Conservation (phyloP, 495 filamentous ascomycete genomes). For the Xylona heveae region DNA sequence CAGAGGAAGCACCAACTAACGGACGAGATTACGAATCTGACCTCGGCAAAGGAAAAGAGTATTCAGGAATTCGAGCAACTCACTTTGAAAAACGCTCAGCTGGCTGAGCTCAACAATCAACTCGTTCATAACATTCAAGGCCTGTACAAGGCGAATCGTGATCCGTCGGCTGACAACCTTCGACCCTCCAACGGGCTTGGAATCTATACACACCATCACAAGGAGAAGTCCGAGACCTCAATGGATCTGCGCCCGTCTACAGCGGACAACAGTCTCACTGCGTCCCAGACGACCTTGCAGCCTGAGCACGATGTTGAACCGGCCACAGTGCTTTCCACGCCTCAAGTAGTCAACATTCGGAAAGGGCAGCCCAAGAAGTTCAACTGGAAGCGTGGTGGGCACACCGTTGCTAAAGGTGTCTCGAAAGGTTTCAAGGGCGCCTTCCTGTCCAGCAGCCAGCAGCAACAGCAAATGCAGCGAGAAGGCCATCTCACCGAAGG, state of each 20-base stretch:
- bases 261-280: conserved; percentile 20
- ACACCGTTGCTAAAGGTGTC: conserved; percentile 81
- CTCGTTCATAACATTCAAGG: conserved; percentile 86
- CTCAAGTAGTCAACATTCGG: conserved; percentile 78
- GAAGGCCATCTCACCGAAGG: conserved; percentile 27
- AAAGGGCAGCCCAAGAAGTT: conserved; percentile 89
- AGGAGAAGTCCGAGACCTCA: conserved; percentile 49
- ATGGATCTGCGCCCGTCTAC: conserved; percentile 33
- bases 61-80: conserved; percentile 91
- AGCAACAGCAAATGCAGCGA: conserved; percentile 29
- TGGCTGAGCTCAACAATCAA: conserved; percentile 86
- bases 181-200: conserved; percentile 54
- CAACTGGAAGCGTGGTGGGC: conserved; percentile 94
- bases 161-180: conserved; percentile 27
- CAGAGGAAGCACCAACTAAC: conserved; percentile 59
- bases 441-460: conserved; percentile 33
- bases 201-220: conserved; percentile 51
- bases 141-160: conserved; percentile 62
- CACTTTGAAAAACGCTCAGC: conserved; percentile 77
- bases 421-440: conserved; percentile 81
- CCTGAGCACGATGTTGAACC: conserved; percentile 40
- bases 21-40: conserved; percentile 61
- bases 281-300: conserved; percentile 33
- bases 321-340: conserved; percentile 46
- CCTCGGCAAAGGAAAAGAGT: conserved; percentile 69